phyloP scores from a whole-genome alignment of 148 eudicot genomes.

The Rhododendron kiyosumense region DNA sequence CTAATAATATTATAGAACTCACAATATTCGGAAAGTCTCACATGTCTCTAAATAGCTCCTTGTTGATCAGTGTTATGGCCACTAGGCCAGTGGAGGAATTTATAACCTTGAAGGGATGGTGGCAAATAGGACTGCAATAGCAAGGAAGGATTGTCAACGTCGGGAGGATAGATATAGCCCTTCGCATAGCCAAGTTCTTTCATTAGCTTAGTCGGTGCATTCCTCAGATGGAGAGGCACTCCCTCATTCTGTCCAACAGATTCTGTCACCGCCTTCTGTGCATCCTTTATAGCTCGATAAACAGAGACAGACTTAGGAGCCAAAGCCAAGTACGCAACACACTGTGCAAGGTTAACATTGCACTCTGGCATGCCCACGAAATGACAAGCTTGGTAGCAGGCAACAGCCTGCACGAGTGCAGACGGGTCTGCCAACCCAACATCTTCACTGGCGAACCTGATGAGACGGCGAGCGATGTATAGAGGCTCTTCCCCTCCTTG shows the following conservation, averaged over 20 bases:
- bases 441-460: slow-evolving; percentile 84
- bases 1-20: neutral
- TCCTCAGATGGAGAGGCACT: slow-evolving; percentile 85
- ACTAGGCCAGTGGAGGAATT: slow-evolving; percentile 69
- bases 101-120: slow-evolving; percentile 55
- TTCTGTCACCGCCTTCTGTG: slow-evolving; percentile 55
- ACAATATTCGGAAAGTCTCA: neutral
- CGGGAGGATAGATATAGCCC: slow-evolving; percentile 78
- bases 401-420: slow-evolving; percentile 70
- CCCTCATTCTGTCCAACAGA: slow-evolving; percentile 84
- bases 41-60: neutral
- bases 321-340: slow-evolving; percentile 74
- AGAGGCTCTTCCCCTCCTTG: slow-evolving; percentile 91
- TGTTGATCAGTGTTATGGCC: slow-evolving; percentile 7
- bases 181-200: slow-evolving; percentile 75
- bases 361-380: slow-evolving; percentile 92
- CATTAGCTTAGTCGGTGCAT: slow-evolving; percentile 87
- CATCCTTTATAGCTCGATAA: slow-evolving; percentile 53
- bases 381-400: slow-evolving; percentile 84
- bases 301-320: slow-evolving; percentile 75
- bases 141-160: slow-evolving; percentile 31
- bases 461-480: slow-evolving; percentile 68
- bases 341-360: slow-evolving; percentile 63
- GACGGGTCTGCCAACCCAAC: slow-evolving; percentile 75
- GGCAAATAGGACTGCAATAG: slow-evolving; percentile 59